Evolutionary conservation across 75 land plant genomes (phyloP).

Genomic region (Cunninghamia lanceolata): DNA sequence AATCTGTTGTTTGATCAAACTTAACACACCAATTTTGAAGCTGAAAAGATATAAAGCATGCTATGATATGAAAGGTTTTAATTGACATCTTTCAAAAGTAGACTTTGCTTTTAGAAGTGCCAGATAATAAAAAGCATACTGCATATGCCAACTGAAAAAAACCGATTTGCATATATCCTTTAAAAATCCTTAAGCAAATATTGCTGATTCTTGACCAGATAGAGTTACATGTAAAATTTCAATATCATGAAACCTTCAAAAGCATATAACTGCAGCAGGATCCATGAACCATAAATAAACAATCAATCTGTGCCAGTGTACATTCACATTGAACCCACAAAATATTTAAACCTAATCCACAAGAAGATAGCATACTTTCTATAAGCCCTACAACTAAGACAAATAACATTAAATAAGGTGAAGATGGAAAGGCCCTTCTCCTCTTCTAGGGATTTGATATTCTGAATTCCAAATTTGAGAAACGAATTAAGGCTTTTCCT

Average conservation of each 20-base stretch:
- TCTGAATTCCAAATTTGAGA: not conserved
- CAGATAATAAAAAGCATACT: not conserved
- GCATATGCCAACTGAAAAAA: not conserved
- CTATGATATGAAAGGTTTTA: not conserved
- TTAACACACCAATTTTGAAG: not conserved
- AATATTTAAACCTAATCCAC: not conserved
- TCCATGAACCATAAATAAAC: not conserved
- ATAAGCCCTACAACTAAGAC: not conserved
- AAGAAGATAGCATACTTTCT: not conserved
- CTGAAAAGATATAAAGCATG: not conserved
- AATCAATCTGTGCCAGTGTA: too few relatives aligned
- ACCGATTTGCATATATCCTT: not conserved
- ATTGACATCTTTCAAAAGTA: not conserved
- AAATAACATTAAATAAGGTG: not conserved
- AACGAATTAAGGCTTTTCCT: not conserved
- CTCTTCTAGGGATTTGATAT: not conserved
- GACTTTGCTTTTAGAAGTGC: not conserved
- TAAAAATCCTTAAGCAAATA: not conserved
- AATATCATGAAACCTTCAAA: not conserved
- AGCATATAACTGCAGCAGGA: not conserved
- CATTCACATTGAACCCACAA: too few relatives aligned
- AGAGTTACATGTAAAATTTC: not conserved
- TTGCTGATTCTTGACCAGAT: not conserved
- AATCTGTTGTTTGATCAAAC: not conserved
- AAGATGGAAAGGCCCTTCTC: too few relatives aligned